Base-by-base conservation (phyloP, 2,329 filamentous ascomycete species). In the Fusarium albidum region DNA sequence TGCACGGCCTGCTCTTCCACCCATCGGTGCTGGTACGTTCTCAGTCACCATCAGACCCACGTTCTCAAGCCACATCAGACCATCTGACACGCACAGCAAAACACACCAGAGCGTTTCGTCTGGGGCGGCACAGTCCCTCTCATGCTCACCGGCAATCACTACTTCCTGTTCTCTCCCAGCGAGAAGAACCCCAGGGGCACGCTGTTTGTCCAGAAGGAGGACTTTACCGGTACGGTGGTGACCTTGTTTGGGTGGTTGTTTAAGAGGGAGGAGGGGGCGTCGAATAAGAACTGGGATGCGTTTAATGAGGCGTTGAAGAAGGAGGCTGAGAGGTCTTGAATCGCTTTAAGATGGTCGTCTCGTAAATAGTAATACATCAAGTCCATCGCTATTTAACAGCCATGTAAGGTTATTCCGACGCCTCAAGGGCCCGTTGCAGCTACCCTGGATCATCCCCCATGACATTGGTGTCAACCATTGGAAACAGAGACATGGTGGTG, bases 401-500 rank as follows among this genome's bases (percentile, higher is more conserved):
- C n/a, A n/a, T n/a, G n/a, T n/a, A n/a, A n/a, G n/a, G n/a, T n/a
- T n/a, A n/a, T n/a, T n/a, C n/a, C n/a, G n/a, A n/a, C n/a, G n/a
- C n/a, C n/a, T n/a, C n/a, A n/a, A n/a, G n/a, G n/a, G n/a, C n/a
- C n/a, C n/a, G n/a, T n/a, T n/a, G n/a, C n/a, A n/a, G n/a, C n/a
- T n/a, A n/a, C n/a, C n/a, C n/a, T n/a, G n/a, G n/a, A n/a, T n/a
- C n/a, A n/a, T n/a, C 49, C n/a, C 57, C 57, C 12, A 59, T 47
- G 26, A 63, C 54, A 10, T 66, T 57, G 3, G 62, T 64, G 13
- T 67, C 64, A 1, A 66, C 62, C 3, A 66, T 66, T 0, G 64
- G 64, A 25, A 67, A 66, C 2, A 66, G 18, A 9, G 64, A 66
- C 52, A 66, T 65, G 1, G 62, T 64, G n/a, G 63, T 63, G 2